phyloP scores from a whole-genome alignment of 1,139 yeast species.

The Sugiyamaella sp. region DNA sequence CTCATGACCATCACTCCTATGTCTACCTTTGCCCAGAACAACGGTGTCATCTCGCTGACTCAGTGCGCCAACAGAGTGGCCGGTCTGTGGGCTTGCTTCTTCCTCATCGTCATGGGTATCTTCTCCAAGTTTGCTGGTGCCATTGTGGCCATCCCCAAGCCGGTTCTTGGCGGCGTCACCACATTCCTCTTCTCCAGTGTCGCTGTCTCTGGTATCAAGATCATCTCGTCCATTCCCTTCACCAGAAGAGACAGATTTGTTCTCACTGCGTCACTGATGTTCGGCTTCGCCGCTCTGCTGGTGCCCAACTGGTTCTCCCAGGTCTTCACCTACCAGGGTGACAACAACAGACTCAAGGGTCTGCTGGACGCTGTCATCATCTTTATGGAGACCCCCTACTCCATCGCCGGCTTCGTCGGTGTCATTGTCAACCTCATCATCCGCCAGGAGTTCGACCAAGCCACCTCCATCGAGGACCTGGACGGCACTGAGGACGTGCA shows the following conservation, averaged over 20 bases:
- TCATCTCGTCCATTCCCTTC: constrained; percentile 69
- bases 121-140: constrained; percentile 91
- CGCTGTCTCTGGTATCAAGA: constrained; percentile 84
- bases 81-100: constrained; percentile 89
- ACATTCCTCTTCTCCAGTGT: constrained; percentile 85
- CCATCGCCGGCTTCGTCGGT: constrained; percentile 78
- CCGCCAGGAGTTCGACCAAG: constrained; percentile 65
- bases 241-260: constrained; percentile 88
- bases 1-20: constrained; percentile 70
- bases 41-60: constrained; percentile 89
- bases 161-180: constrained; percentile 93
- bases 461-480: constrained; percentile 15
- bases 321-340: constrained; percentile 77
- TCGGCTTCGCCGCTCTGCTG: constrained; percentile 78
- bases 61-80: constrained; percentile 85
- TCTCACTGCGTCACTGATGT: constrained; percentile 70
- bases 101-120: constrained; percentile 80
- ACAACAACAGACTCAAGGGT: constrained; percentile 64
- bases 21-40: constrained; percentile 90
- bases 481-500: constrained; percentile 16
- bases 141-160: constrained; percentile 76
- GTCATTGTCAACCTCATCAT: constrained; percentile 68
- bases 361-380: constrained; percentile 78
- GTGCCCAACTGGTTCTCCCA: constrained; percentile 74
- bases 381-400: constrained; percentile 87